Evolutionary conservation across 371 early-diverging fungal genomes (phyloP).

Genomic region (Syncephalastrum sp.): DNA sequence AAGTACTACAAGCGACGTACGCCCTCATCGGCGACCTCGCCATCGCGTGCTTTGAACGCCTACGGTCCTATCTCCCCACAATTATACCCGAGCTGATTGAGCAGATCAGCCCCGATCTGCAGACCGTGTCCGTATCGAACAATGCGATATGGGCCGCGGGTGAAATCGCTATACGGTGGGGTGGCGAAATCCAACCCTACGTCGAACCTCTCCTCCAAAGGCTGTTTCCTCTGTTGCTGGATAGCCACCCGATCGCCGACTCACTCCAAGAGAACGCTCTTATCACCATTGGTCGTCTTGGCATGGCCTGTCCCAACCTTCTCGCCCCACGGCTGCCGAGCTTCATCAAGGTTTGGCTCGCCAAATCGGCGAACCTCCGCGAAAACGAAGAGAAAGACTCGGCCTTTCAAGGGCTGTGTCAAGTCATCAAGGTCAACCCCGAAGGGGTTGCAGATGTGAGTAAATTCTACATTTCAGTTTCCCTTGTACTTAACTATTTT

Average conservation of each 20-base stretch:
- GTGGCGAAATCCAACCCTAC: slow-evolving; percentile 59
- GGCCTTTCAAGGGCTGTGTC: slow-evolving; percentile 88
- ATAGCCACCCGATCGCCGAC: slow-evolving; percentile 41
- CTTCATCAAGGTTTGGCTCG: slow-evolving; percentile 74
- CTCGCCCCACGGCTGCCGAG: slow-evolving; percentile 69
- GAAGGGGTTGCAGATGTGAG: slow-evolving; percentile 61
- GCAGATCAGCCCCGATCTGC: slow-evolving; percentile 66
- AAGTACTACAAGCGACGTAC: slow-evolving; percentile 91
- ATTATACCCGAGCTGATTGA: slow-evolving; percentile 75
- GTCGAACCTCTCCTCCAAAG: slow-evolving; percentile 69
- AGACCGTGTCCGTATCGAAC: slow-evolving; percentile 75
- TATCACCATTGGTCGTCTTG: slow-evolving; percentile 90
- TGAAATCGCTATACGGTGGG: slow-evolving; percentile 85
- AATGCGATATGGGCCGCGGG: slow-evolving; percentile 96
- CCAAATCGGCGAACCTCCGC: slow-evolving; percentile 57
- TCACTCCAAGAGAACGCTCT: slow-evolving; percentile 87
- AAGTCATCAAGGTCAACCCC: slow-evolving; percentile 78
- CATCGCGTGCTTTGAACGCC: slow-evolving; percentile 73
- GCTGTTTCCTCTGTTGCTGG: slow-evolving; percentile 70
- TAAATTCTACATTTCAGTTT: background rate
- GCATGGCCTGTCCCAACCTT: slow-evolving; percentile 68
- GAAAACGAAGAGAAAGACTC: slow-evolving; percentile 92
- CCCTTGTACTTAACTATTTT: background rate
- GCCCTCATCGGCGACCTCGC: slow-evolving; percentile 94
- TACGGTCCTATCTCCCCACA: slow-evolving; percentile 69